Conservation (phyloP, 2,329 filamentous ascomycete genomes). For the Exophiala viscosa region DNA sequence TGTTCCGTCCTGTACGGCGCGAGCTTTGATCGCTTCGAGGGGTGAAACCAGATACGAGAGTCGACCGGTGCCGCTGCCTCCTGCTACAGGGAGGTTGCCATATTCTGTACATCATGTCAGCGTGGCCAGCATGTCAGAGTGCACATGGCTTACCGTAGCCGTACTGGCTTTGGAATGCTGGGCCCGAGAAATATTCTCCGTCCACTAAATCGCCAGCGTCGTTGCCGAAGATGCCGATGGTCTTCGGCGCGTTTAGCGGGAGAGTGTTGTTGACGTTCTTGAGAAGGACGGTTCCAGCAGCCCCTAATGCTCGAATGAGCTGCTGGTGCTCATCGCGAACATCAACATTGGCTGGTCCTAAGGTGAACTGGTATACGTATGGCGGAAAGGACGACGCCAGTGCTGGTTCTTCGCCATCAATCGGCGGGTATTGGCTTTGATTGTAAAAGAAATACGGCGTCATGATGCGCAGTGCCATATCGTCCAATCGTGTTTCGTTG, state of each 20-base stretch:
- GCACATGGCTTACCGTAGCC: constrained; percentile 30
- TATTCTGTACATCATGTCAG: constrained; percentile 6
- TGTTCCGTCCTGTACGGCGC: constrained; percentile 27
- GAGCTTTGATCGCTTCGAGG: constrained; percentile 31
- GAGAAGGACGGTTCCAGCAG: constrained; percentile 55
- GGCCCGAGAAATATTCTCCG: constrained; percentile 16
- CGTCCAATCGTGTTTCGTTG: constrained; percentile 40
- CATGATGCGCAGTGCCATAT: constrained; percentile 47
- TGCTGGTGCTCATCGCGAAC: constrained; percentile 45
- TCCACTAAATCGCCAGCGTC: constrained; percentile 35
- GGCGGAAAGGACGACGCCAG: constrained; percentile 14
- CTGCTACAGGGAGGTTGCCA: constrained; percentile 27
- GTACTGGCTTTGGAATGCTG: constrained; percentile 7
- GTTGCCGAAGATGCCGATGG: constrained; percentile 50
- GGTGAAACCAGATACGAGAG: constrained; percentile 32
- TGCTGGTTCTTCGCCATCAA: constrained; percentile 20
- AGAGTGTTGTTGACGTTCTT: constrained; percentile 51
- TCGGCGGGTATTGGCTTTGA: constrained; percentile 36
- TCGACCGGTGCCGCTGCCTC: constrained; percentile 33
- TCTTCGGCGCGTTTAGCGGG: constrained; percentile 47
- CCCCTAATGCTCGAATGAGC: constrained; percentile 48
- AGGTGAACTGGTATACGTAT: constrained; percentile 13
- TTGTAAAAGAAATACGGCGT: constrained; percentile 45
- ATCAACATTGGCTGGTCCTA: constrained; percentile 33
- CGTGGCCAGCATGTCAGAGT: too few relatives aligned